Conservation (phyloP, 192 early-diverging fungal genomes). For the Geranomyces michiganensis region DNA sequence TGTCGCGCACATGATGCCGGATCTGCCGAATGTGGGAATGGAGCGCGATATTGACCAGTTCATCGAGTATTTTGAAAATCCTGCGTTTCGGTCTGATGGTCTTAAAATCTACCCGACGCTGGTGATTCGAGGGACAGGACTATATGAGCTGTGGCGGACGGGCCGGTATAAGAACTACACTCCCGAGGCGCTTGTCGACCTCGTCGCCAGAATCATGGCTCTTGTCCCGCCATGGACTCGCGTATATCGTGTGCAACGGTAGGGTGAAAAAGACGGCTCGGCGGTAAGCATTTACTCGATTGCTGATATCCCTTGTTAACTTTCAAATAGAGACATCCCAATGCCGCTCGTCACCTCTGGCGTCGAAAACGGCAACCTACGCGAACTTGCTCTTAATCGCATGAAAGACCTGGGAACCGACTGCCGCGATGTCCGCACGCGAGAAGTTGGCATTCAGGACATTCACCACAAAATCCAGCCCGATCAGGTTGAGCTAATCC, state of each 20-base stretch:
- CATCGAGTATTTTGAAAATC: constrained; percentile 95
- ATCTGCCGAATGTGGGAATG: constrained; percentile 99
- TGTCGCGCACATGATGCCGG: constrained; percentile 99
- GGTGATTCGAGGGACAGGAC: constrained; percentile 94
- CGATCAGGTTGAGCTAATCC: constrained; percentile 92
- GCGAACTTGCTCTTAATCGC: constrained; percentile 91
- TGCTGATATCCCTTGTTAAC: too few species aligned
- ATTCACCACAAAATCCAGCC: constrained; percentile 95
- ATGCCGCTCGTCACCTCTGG: constrained; percentile 99
- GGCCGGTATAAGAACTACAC: constrained; percentile 98
- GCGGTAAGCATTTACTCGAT: too few species aligned
- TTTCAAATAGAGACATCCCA: constrained; percentile 90
- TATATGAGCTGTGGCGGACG: constrained; percentile 99
- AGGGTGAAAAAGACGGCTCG: too few species aligned
- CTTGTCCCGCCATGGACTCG: constrained; percentile 99
- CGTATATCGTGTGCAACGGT: constrained; percentile 95
- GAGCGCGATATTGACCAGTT: constrained; percentile 99
- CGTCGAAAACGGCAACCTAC: constrained; percentile 96
- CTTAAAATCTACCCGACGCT: constrained; percentile 98
- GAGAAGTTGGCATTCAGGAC: constrained; percentile 98
- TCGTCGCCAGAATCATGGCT: constrained; percentile 92
- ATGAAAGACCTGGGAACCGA: constrained; percentile 97
- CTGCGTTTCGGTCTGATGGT: constrained; percentile 97
- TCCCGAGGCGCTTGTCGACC: constrained; percentile 92
- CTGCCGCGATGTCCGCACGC: constrained; percentile 95